phyloP scores from a whole-genome alignment of 495 filamentous ascomycete genomes.

The Talaromyces proteolyticus region DNA sequence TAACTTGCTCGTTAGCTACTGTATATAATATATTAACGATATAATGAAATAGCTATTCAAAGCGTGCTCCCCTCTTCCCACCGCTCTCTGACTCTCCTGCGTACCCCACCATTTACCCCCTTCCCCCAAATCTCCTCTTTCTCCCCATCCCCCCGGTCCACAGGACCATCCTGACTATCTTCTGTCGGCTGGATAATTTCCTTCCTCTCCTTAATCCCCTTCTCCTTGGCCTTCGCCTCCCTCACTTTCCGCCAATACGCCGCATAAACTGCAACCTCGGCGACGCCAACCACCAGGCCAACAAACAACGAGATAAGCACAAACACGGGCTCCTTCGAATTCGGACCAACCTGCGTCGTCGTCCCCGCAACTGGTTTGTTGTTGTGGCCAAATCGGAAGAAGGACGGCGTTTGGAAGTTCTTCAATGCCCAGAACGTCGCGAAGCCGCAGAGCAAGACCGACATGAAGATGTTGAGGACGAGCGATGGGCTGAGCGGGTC shows the following conservation, averaged over 20 bases:
- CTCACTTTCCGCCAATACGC: constrained; percentile 77
- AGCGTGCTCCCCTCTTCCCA: constrained; percentile 36
- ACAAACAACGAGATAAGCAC: constrained; percentile 34
- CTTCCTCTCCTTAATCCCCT: constrained; percentile 62
- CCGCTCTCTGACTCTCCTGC: constrained; percentile 38
- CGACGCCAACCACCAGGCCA: constrained; percentile 63
- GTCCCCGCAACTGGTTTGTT: constrained; percentile 58
- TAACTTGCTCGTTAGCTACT: too few species aligned
- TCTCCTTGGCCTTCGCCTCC: constrained; percentile 62
- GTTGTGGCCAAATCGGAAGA: constrained; percentile 9
- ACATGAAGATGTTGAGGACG: constrained; percentile 42
- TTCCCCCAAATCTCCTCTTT: constrained; percentile 38
- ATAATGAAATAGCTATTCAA: constrained; percentile 7
- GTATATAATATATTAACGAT: not conserved
- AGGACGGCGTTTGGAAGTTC: constrained; percentile 45
- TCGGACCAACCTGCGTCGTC: constrained; percentile 47
- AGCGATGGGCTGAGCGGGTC: constrained; percentile 38
- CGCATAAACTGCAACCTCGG: constrained; percentile 82
- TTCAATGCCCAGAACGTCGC: constrained; percentile 42
- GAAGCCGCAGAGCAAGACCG: constrained; percentile 39
- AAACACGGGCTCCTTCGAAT: constrained; percentile 29
- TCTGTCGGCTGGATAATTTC: constrained; percentile 50
- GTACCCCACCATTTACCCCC: constrained; percentile 37
- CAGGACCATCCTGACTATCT: constrained; percentile 1
- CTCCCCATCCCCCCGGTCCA: constrained; percentile 2